A percentile compares a stretch with the other conserved stretches of the same genome.
Conservation (phyloP, 2,329 filamentous ascomycete species). For the Colletotrichum tropicale region DNA sequence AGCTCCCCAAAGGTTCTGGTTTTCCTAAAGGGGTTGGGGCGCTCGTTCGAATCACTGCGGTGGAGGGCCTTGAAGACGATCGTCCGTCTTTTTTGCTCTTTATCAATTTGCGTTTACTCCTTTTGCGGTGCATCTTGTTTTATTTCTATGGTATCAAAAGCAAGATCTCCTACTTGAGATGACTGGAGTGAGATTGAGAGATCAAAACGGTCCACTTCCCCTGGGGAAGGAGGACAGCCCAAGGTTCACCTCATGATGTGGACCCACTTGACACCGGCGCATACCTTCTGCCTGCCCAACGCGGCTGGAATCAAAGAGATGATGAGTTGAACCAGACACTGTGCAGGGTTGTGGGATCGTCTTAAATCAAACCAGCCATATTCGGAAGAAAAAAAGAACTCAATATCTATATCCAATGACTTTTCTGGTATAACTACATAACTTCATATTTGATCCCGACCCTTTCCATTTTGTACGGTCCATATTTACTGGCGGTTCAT, state of each 20-base stretch:
- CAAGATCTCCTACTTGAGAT: background rate
- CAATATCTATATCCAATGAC: background rate
- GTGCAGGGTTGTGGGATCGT: background rate
- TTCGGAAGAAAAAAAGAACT: background rate
- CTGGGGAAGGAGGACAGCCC: background rate
- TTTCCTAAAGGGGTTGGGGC: background rate
- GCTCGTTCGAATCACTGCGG: background rate
- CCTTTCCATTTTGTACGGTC: background rate
- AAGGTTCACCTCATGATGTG: background rate
- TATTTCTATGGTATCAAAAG: background rate
- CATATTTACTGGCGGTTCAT: slow-evolving; percentile 33
- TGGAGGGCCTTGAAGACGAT: background rate
- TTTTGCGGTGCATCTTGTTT: background rate
- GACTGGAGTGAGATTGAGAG: background rate
- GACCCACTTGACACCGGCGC: background rate
- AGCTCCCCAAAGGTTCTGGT: background rate
- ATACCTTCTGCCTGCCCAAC: background rate
- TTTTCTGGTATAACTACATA: slow-evolving; percentile 16
- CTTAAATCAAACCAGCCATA: background rate
- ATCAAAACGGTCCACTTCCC: background rate
- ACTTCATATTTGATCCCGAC: background rate
- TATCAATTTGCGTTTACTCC: background rate
- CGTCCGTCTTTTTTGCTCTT: background rate
- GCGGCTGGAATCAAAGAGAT: background rate
- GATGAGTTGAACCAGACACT: background rate